phyloP scores from a whole-genome alignment of 768 basidiomycete species.

The Amanita pseudoporphyria region DNA sequence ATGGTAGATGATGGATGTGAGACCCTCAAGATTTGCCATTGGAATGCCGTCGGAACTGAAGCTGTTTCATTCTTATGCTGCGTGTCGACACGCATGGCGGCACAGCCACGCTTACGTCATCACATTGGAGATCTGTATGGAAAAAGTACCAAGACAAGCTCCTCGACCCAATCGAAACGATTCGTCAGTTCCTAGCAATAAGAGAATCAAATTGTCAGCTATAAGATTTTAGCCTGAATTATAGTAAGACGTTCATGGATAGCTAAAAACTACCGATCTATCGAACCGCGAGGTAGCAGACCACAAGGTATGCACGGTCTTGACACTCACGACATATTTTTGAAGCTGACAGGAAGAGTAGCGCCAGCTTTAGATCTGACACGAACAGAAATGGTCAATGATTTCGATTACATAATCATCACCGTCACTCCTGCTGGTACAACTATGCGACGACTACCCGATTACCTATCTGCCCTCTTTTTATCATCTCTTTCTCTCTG shows the following conservation, averaged over 20 bases:
- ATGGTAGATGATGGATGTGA: conserved; percentile 59
- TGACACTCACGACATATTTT: too few relatives aligned
- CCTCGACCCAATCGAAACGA: too few relatives aligned
- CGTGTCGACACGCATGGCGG: neutral
- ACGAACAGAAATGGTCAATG: too few relatives aligned
- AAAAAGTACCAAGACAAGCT: too few relatives aligned
- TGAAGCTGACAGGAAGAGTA: too few relatives aligned
- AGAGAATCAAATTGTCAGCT: too few relatives aligned
- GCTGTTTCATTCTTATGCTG: neutral
- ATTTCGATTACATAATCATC: neutral
- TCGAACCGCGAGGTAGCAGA: too few relatives aligned
- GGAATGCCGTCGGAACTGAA: conserved; percentile 2
- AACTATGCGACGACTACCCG: neutral
- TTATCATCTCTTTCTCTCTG: conserved; percentile 10
- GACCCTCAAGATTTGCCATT: conserved; percentile 52
- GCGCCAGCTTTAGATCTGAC: too few relatives aligned
- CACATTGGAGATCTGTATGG: neutral
- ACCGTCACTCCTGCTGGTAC: neutral
- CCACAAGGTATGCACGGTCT: too few relatives aligned
- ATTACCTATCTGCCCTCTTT: conserved; percentile 8
- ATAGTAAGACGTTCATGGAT: neutral
- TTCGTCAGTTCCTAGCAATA: too few relatives aligned
- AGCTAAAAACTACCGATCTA: too few relatives aligned
- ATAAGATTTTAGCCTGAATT: too few relatives aligned
- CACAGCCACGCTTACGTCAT: conserved; percentile 3